phyloP scores from a whole-genome alignment of 495 filamentous ascomycete genomes.

The Bacidia gigantensis region DNA sequence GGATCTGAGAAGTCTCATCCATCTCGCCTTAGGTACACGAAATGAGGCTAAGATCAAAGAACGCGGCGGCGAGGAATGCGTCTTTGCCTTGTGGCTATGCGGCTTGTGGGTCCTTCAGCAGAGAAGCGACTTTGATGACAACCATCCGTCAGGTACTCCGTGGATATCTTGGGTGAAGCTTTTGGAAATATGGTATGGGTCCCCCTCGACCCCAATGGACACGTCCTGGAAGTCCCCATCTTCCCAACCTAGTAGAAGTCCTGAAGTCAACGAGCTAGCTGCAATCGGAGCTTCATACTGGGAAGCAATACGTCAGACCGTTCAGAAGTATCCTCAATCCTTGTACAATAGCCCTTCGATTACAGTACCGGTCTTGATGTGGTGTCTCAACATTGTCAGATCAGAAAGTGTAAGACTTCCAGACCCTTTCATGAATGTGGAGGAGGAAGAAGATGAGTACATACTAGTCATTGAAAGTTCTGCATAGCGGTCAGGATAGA shows the following conservation, averaged over 20 bases:
- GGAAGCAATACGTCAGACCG: slow-evolving; percentile 4
- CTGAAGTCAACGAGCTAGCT: background rate
- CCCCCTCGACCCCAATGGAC: background rate
- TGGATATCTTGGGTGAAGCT: background rate
- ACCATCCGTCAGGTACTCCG: background rate
- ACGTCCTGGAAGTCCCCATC: too few species aligned
- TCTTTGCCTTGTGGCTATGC: slow-evolving; percentile 16
- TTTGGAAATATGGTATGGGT: slow-evolving; percentile 3
- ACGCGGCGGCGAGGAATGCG: slow-evolving; percentile 12
- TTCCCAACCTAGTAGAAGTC: background rate
- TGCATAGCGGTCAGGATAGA: background rate
- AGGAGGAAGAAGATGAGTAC: slow-evolving; percentile 20
- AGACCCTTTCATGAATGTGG: slow-evolving; percentile 16
- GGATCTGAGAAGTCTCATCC: slow-evolving; percentile 15
- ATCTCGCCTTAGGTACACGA: slow-evolving; percentile 16
- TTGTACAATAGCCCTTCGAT: slow-evolving; percentile 11
- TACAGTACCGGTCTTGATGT: slow-evolving; percentile 5
- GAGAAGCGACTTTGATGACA: background rate
- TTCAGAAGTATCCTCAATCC: slow-evolving; percentile 12
- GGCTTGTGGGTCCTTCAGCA: slow-evolving; percentile 1
- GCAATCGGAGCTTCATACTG: slow-evolving; percentile 10
- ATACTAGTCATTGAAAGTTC: slow-evolving; percentile 14
- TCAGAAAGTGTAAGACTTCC: slow-evolving; percentile 17
- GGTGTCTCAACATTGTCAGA: slow-evolving; percentile 14
- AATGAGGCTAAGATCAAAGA: slow-evolving; percentile 13